These are phyloP conservation scores for Tetradesmus lagerheimii DNA, from an alignment of 139 green algal species.

Conservation along the genomic window DNA sequence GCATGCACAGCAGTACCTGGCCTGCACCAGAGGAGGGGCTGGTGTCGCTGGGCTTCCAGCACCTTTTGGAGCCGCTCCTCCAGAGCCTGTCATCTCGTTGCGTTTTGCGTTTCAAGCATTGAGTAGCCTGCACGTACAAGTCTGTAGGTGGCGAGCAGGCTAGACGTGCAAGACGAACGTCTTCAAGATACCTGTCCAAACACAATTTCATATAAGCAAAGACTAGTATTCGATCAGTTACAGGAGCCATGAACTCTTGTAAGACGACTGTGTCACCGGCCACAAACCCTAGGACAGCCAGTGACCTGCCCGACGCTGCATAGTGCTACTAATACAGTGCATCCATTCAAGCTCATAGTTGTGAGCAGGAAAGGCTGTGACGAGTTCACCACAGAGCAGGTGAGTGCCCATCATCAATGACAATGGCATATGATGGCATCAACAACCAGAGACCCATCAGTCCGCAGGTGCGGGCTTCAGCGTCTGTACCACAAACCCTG, in stretches of 20 bases:
- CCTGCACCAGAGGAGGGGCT: not conserved
- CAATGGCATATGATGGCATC: no score
- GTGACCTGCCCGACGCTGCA: no score
- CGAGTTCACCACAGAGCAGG: no score
- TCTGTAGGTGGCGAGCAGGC: not conserved
- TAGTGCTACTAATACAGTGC: no score
- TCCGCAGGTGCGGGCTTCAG: slow-evolving; percentile 20
- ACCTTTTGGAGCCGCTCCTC: not conserved
- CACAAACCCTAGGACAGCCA: not conserved
- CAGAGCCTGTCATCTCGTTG: not conserved
- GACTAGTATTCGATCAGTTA: no score
- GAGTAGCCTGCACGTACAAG: not conserved
- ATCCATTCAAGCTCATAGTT: no score
- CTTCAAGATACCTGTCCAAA: no score
- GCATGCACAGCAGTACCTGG: not conserved
- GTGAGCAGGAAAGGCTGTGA: no score
- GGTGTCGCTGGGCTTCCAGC: not conserved
- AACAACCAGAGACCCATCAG: not conserved
- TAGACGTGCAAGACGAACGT: not conserved
- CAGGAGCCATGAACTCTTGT: no score
- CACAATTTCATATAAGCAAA: no score
- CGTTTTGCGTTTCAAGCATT: not conserved
- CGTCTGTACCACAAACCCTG: slow-evolving; percentile 52
- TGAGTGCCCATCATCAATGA: no score
- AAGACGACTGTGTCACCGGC: not conserved